Evolutionary conservation across 2,329 filamentous ascomycete genomes (phyloP).

Genomic region (Dactylellina sp.): DNA sequence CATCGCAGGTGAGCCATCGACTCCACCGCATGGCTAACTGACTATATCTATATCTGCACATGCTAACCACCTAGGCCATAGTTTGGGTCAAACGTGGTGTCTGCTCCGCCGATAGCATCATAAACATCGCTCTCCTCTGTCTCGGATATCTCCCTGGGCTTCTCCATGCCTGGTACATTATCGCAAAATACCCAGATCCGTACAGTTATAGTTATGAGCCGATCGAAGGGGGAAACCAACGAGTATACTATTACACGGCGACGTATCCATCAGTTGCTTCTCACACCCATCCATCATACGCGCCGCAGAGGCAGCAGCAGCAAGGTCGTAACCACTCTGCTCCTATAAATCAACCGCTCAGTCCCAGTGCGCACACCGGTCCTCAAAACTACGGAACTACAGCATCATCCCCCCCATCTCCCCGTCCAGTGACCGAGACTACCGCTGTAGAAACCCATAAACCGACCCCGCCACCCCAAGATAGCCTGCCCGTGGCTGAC

Average conservation of each 20-base stretch:
- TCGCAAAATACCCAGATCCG: slow-evolving; percentile 84
- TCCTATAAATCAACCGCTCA: slow-evolving; percentile 44
- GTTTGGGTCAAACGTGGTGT: slow-evolving; percentile 98
- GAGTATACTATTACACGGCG: slow-evolving; percentile 83
- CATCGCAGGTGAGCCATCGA: slow-evolving; percentile 71
- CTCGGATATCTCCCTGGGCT: slow-evolving; percentile 87
- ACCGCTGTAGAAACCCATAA: slow-evolving; percentile 56
- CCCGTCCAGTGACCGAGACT: slow-evolving; percentile 56
- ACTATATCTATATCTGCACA: slow-evolving; percentile 21
- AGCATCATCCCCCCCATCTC: slow-evolving; percentile 60
- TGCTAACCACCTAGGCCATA: slow-evolving; percentile 62
- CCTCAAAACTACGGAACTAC: slow-evolving; percentile 62
- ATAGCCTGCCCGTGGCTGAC: slow-evolving; percentile 62
- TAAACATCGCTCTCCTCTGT: slow-evolving; percentile 90
- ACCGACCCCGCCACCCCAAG: slow-evolving; percentile 61
- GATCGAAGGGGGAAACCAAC: slow-evolving; percentile 71
- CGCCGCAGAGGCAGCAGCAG: slow-evolving; percentile 60
- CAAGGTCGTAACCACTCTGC: no score
- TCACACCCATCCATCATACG: slow-evolving; percentile 63
- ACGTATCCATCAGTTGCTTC: slow-evolving; percentile 64
- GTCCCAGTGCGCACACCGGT: slow-evolving; percentile 61
- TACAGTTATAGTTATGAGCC: slow-evolving; percentile 76
- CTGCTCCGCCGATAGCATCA: slow-evolving; percentile 90
- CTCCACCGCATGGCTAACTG: slow-evolving; percentile 14
- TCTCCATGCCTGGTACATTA: slow-evolving; percentile 98